A percentile compares a stretch with the other conserved stretches of the same genome.
Evolutionary conservation across 2,329 filamentous ascomycete genomes (phyloP).

Genomic region (Colletotrichum sp.): DNA sequence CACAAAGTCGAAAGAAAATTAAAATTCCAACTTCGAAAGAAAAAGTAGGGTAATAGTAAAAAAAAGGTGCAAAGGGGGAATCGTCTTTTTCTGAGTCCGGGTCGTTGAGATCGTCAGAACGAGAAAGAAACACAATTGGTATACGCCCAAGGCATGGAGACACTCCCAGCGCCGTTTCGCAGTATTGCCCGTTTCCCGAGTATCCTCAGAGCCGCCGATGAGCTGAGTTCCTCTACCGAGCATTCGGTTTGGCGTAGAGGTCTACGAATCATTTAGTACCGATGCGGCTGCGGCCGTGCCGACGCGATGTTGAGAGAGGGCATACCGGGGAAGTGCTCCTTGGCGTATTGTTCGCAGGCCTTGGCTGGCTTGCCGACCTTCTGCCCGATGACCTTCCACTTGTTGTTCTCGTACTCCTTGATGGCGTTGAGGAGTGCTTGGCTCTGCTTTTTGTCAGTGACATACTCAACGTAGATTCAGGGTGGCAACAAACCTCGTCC

Average conservation of each 20-base stretch:
- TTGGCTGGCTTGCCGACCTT: slow-evolving; percentile 99
- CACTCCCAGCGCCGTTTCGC: slow-evolving; percentile 20
- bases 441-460: slow-evolving; percentile 56
- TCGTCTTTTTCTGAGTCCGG: slow-evolving; percentile 22
- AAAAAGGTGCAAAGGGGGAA: slow-evolving; percentile 25
- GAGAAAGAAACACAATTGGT: slow-evolving; percentile 22
- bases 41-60: slow-evolving; percentile 19
- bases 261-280: slow-evolving; percentile 38
- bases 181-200: slow-evolving; percentile 20
- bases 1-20: neutral
- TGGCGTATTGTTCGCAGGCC: slow-evolving; percentile 83
- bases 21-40: slow-evolving; percentile 5
- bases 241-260: slow-evolving; percentile 42
- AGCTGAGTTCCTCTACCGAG: slow-evolving; percentile 35
- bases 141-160: slow-evolving; percentile 25
- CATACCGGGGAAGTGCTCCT: slow-evolving; percentile 82
- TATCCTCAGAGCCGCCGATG: slow-evolving; percentile 22
- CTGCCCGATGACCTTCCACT: slow-evolving; percentile 96
- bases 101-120: slow-evolving; percentile 17
- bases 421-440: slow-evolving; percentile 87
- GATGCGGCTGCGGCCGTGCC: slow-evolving; percentile 23
- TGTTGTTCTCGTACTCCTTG: slow-evolving; percentile 98
- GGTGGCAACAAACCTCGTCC: slow-evolving; percentile 75
- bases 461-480: neutral
- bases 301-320: slow-evolving; percentile 24